A percentile compares a stretch with the other conserved stretches of the same genome.
These are phyloP conservation scores for Tanacetum coccineum DNA, from an alignment of 129 eudicot species.

Conservation along the genomic window DNA sequence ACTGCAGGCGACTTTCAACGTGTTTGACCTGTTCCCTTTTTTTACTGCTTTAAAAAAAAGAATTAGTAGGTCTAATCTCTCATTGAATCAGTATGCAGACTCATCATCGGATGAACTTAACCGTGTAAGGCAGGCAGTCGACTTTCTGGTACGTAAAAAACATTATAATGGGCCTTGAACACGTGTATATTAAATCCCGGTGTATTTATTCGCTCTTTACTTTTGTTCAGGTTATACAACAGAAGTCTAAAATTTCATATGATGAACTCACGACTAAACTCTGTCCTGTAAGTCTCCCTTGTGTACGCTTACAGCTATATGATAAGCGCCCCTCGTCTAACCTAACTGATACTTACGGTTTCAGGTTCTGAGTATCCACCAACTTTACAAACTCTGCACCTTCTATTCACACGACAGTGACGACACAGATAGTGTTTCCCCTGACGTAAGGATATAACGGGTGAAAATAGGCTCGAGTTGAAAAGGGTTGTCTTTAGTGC, in stretches of 20 bases:
- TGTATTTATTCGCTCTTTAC: not conserved
- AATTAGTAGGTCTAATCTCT: constrained; percentile 22
- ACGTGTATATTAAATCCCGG: no score
- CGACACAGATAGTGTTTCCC: constrained; percentile 36
- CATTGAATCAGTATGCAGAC: constrained; percentile 57
- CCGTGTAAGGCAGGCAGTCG: constrained; percentile 71
- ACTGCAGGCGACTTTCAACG: not conserved
- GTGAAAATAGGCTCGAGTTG: not conserved
- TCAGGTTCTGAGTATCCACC: constrained; percentile 73
- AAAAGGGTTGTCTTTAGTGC: not conserved
- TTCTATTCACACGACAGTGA: constrained; percentile 39
- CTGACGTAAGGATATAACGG: constrained; percentile 44
- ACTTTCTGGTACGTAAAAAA: constrained; percentile 70
- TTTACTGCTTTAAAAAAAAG: constrained; percentile 4
- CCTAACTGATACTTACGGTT: constrained; percentile 17
- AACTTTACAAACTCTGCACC: constrained; percentile 64
- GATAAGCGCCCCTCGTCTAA: not conserved
- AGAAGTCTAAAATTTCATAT: constrained; percentile 61
- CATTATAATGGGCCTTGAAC: no score
- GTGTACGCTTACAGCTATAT: not conserved
- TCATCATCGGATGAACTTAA: constrained; percentile 67
- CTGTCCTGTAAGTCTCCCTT: constrained; percentile 68
- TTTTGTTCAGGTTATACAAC: constrained; percentile 53
- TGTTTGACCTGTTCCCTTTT: not conserved
- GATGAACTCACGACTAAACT: constrained; percentile 64